A percentile compares a stretch with the other conserved stretches of the same genome.
Evolutionary conservation across 2,329 filamentous ascomycete species (phyloP).

Genomic region (Microdochium trichocladiopsis): DNA sequence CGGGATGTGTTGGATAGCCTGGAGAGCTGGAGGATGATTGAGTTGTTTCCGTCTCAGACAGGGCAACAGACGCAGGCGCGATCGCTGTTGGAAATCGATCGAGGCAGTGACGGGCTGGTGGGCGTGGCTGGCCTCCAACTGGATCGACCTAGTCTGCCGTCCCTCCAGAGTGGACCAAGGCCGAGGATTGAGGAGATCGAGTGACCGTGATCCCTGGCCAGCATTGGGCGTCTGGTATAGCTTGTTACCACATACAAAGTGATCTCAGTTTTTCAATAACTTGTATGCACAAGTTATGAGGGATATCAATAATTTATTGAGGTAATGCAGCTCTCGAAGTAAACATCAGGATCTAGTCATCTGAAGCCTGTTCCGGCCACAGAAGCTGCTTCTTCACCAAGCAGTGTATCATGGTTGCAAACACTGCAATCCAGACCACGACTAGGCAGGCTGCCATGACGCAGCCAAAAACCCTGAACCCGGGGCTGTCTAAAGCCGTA

Average conservation of each 20-base stretch:
- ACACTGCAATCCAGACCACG: conserved; percentile 61
- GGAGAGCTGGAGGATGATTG: conserved; percentile 52
- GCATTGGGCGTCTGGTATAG: too few species aligned
- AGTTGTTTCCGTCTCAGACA: conserved; percentile 31
- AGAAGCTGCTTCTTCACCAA: conserved; percentile 60
- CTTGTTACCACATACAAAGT: too few species aligned
- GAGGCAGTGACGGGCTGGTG: conserved; percentile 18
- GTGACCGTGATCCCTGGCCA: too few species aligned
- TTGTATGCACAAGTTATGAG: too few species aligned
- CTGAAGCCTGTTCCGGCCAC: conserved; percentile 62
- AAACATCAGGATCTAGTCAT: background rate
- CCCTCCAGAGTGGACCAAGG: conserved; percentile 6
- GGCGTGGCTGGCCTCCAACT: conserved; percentile 24
- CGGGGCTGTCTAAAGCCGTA: conserved; percentile 47
- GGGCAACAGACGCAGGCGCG: background rate
- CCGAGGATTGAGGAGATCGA: conserved; percentile 25
- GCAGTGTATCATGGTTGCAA: conserved; percentile 63
- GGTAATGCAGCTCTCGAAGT: too few species aligned
- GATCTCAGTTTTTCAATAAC: too few species aligned
- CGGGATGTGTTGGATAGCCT: conserved; percentile 60
- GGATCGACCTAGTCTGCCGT: conserved; percentile 10
- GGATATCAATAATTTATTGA: too few species aligned
- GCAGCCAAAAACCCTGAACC: conserved; percentile 61
- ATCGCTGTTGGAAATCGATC: background rate
- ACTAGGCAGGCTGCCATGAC: conserved; percentile 61